These are phyloP conservation scores for Dactylellina drechsleri DNA, from an alignment of 2,329 filamentous ascomycete species.

Conservation along the genomic window DNA sequence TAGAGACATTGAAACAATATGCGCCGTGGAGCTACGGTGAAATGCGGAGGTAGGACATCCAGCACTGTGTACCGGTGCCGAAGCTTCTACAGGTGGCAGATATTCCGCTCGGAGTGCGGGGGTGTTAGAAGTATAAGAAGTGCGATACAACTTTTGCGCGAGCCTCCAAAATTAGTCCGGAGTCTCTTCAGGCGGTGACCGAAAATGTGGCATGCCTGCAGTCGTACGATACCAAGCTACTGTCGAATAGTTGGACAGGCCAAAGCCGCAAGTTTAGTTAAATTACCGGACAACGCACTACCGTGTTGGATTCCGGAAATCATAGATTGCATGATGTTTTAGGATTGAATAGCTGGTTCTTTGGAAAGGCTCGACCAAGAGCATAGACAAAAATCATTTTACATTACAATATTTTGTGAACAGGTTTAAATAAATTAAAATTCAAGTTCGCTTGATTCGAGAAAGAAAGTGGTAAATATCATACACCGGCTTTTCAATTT, in stretches of 20 bases:
- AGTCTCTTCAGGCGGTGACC: conserved; percentile 17
- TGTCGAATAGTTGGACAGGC: not conserved
- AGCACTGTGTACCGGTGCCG: not conserved
- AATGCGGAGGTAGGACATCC: conserved; percentile 6
- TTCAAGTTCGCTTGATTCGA: no score
- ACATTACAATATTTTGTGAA: no score
- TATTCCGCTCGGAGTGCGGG: conserved; percentile 19
- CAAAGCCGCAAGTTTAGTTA: conserved; percentile 3
- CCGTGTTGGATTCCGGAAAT: no score
- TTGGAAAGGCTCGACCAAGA: no score
- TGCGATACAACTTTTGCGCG: conserved; percentile 19
- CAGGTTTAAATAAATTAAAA: no score
- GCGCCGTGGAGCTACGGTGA: conserved; percentile 22
- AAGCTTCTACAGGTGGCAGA: conserved; percentile 22
- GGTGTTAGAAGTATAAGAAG: conserved; percentile 24
- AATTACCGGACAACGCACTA: not conserved
- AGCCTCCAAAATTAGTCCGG: conserved; percentile 5
- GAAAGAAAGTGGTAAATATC: no score
- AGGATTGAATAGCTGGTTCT: no score
- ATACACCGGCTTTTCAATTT: no score
- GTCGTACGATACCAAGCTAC: not conserved
- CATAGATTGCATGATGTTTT: no score
- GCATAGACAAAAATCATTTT: no score
- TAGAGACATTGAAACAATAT: not conserved
- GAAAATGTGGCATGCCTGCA: conserved; percentile 1